These are phyloP conservation scores for Kluyveromyces sp. DNA, from an alignment of 1,139 yeast genomes.

Conservation along the genomic window DNA sequence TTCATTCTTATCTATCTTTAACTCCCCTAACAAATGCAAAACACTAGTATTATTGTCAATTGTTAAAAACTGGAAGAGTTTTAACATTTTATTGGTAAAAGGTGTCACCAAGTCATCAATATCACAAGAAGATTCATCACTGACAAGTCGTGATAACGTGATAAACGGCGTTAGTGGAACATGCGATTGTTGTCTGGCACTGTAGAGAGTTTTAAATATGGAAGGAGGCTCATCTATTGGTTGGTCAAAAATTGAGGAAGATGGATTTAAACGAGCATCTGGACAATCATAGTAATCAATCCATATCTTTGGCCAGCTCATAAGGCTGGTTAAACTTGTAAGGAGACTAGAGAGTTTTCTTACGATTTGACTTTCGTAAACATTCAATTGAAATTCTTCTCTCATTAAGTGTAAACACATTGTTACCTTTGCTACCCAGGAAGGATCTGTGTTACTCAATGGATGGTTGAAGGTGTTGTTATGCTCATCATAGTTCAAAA, in stretches of 20 bases:
- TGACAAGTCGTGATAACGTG: constrained; percentile 62
- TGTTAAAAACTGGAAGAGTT: constrained; percentile 56
- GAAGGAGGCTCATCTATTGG: constrained; percentile 31
- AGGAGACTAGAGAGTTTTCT: constrained; percentile 44
- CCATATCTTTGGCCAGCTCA: constrained; percentile 77
- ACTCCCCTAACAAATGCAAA: constrained; percentile 51
- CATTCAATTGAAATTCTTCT: constrained; percentile 64
- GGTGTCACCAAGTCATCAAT: constrained; percentile 60
- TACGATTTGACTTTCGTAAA: constrained; percentile 36
- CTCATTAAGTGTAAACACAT: constrained; percentile 65
- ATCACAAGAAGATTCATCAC: constrained; percentile 46
- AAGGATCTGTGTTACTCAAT: constrained; percentile 16
- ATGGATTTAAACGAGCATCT: constrained; percentile 12
- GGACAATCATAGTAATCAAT: constrained; percentile 40
- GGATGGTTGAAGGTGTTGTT: constrained; percentile 20
- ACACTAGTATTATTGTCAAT: constrained; percentile 47
- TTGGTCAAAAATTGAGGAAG: constrained; percentile 15
- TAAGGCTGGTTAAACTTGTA: constrained; percentile 55
- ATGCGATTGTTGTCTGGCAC: constrained; percentile 23
- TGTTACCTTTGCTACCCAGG: constrained; percentile 54
- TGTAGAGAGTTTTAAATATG: constrained; percentile 26
- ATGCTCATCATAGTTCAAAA: constrained; percentile 3
- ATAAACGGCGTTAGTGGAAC: constrained; percentile 39
- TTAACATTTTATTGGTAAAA: constrained; percentile 48
- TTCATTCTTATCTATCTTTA: constrained; percentile 42